phyloP scores from a whole-genome alignment of 192 early-diverging fungal species.

The Entomortierella chlamydospora region DNA sequence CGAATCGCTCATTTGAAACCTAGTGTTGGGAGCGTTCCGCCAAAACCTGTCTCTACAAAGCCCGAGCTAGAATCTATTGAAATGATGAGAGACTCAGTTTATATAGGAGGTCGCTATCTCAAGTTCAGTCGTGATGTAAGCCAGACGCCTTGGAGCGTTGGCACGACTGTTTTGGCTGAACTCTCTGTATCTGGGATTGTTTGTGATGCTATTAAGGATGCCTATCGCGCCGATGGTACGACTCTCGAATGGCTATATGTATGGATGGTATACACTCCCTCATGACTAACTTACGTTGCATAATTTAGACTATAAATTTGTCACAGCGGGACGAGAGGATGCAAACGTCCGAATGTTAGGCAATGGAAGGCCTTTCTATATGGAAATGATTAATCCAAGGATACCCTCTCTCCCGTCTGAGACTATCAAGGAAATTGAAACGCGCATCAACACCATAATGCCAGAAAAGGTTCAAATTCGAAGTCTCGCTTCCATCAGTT shows the following conservation, averaged over 20 bases:
- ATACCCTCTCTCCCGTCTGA: conserved; percentile 49
- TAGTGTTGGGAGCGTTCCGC: conserved; percentile 37
- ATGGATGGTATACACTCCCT: background rate
- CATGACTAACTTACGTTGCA: no score
- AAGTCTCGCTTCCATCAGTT: conserved; percentile 45
- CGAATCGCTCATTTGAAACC: no score
- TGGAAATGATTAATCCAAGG: conserved; percentile 87
- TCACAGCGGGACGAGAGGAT: conserved; percentile 91
- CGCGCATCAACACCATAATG: conserved; percentile 54
- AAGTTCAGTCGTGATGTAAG: conserved; percentile 81
- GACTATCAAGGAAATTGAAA: conserved; percentile 61
- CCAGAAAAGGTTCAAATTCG: conserved; percentile 66
- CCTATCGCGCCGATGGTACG: conserved; percentile 68
- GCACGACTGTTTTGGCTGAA: conserved; percentile 74
- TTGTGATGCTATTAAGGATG: conserved; percentile 64
- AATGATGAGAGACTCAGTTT: conserved; percentile 65
- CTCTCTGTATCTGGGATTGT: conserved; percentile 86
- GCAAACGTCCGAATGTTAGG: conserved; percentile 96
- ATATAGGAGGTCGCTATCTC: conserved; percentile 78
- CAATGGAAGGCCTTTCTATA: conserved; percentile 90
- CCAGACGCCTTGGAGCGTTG: conserved; percentile 88
- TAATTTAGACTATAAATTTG: conserved; percentile 75
- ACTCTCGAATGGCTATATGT: no score
- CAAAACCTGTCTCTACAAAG: conserved; percentile 23
- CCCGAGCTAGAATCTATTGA: conserved; percentile 54